Evolutionary conservation across 139 green algal genomes (phyloP).

Genomic region (Limnomonas spitsbergensis): DNA sequence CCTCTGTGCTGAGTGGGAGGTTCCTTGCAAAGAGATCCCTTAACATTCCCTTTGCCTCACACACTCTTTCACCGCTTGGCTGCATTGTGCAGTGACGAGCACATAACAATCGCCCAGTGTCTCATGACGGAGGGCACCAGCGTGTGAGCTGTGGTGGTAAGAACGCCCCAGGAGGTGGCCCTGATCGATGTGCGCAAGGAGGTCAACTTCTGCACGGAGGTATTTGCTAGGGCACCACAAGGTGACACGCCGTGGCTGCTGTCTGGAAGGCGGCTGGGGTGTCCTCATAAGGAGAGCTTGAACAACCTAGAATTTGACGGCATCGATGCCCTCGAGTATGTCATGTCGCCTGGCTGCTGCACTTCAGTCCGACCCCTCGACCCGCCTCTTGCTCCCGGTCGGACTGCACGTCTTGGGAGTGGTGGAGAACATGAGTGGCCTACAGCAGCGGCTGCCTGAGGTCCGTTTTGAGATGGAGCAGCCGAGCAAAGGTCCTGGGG

Average conservation of each 20-base stretch:
- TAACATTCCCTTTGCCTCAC: too few relatives aligned
- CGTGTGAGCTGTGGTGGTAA: constrained; percentile 49
- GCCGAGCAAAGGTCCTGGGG: background rate
- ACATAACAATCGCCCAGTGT: constrained; percentile 94
- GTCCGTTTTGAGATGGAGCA: constrained; percentile 48
- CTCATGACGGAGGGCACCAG: constrained; percentile 29
- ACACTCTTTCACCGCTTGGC: too few relatives aligned
- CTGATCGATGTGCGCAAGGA: constrained; percentile 98
- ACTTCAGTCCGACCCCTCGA: too few relatives aligned
- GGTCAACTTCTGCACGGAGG: constrained; percentile 96
- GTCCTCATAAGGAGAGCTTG: background rate
- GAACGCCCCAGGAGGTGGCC: constrained; percentile 85
- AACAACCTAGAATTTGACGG: background rate
- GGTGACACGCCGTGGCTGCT: background rate
- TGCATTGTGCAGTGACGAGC: constrained; percentile 85
- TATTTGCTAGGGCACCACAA: constrained; percentile 27
- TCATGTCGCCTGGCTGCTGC: too few relatives aligned
- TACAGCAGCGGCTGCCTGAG: constrained; percentile 49
- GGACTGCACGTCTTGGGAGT: constrained; percentile 84
- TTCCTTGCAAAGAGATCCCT: background rate
- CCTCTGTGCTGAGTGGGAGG: background rate
- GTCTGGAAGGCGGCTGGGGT: background rate
- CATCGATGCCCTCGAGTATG: too few relatives aligned
- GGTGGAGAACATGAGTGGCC: constrained; percentile 95
- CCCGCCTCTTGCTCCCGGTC: constrained; percentile 19